A percentile compares a stretch with the other conserved stretches of the same genome.
Evolutionary conservation across 2,329 filamentous ascomycete species (phyloP).

Genomic region (Metarhizium album): DNA sequence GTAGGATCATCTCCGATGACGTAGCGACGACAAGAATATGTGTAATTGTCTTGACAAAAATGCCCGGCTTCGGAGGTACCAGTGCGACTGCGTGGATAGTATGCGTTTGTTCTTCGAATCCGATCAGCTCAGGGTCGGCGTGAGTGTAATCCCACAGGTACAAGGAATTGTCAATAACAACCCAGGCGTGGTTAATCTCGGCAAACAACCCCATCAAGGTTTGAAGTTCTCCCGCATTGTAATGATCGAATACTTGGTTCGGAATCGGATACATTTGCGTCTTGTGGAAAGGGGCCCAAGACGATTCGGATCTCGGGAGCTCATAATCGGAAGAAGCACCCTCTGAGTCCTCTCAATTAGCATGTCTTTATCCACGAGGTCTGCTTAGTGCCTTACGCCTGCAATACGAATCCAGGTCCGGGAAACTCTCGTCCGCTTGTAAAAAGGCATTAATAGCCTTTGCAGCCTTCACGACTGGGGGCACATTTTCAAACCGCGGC

Average conservation of each 20-base stretch:
- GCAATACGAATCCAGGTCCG: conserved; percentile 81
- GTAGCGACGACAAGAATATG: conserved; percentile 87
- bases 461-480: conserved; percentile 70
- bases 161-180: conserved; percentile 87
- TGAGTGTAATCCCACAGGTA: conserved; percentile 98
- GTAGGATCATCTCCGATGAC: conserved; percentile 68
- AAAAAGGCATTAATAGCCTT: conserved; percentile 73
- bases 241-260: conserved; percentile 84
- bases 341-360: conserved; percentile 41
- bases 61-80: conserved; percentile 71
- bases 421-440: conserved; percentile 66
- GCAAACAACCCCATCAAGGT: conserved; percentile 96
- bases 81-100: conserved; percentile 87
- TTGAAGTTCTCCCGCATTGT: conserved; percentile 75
- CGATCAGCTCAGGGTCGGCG: conserved; percentile 81
- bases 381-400: conserved; percentile 53
- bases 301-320: conserved; percentile 50
- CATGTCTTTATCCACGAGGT: neutral
- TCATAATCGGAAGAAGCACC: conserved; percentile 91
- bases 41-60: conserved; percentile 78
- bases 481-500: conserved; percentile 37
- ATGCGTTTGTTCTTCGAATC: conserved; percentile 80
- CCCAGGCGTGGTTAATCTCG: conserved; percentile 90
- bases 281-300: conserved; percentile 86
- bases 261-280: conserved; percentile 81